These are phyloP conservation scores for Globisporangium middletonii DNA, from an alignment of 352 stramenopile species.

Conservation along the genomic window DNA sequence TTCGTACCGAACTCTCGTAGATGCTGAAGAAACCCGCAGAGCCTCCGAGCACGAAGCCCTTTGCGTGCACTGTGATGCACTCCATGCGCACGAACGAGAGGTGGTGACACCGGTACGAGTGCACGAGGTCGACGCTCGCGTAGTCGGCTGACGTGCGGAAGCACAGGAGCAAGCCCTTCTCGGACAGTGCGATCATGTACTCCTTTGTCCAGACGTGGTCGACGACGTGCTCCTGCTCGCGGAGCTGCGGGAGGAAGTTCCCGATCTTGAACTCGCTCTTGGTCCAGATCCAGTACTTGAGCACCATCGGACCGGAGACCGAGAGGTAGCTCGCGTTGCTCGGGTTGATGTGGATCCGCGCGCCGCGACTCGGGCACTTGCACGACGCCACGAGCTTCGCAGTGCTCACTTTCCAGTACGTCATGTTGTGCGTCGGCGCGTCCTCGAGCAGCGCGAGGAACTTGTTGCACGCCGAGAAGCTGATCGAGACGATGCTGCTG, in stretches of 20 bases:
- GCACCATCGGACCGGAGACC: conserved; percentile 64
- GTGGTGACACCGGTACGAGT: conserved; percentile 59
- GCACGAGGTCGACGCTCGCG: conserved; percentile 51
- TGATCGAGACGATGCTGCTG: conserved; percentile 54
- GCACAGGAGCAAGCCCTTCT: conserved; percentile 55
- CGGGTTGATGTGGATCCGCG: conserved; percentile 64
- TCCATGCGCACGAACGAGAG: conserved; percentile 66
- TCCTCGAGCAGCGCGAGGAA: conserved; percentile 70
- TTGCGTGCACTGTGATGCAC: conserved; percentile 52
- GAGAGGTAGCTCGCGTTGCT: conserved; percentile 67
- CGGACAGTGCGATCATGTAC: conserved; percentile 65
- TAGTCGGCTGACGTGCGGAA: conserved; percentile 52
- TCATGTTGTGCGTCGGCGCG: conserved; percentile 58
- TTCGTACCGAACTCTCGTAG: conserved; percentile 60
- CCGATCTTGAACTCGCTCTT: conserved; percentile 75
- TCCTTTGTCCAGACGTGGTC: conserved; percentile 75
- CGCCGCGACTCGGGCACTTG: conserved; percentile 61
- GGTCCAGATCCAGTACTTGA: conserved; percentile 77
- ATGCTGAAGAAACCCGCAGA: conserved; percentile 72
- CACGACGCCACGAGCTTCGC: conserved; percentile 64
- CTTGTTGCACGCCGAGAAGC: conserved; percentile 73
- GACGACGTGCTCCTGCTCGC: conserved; percentile 80
- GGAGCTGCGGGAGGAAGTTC: conserved; percentile 64
- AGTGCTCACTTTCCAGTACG: conserved; percentile 78
- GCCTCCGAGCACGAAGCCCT: conserved; percentile 71